Base-by-base conservation (phyloP, 2,329 filamentous ascomycete genomes). In the Colletotrichum liaoningense region DNA sequence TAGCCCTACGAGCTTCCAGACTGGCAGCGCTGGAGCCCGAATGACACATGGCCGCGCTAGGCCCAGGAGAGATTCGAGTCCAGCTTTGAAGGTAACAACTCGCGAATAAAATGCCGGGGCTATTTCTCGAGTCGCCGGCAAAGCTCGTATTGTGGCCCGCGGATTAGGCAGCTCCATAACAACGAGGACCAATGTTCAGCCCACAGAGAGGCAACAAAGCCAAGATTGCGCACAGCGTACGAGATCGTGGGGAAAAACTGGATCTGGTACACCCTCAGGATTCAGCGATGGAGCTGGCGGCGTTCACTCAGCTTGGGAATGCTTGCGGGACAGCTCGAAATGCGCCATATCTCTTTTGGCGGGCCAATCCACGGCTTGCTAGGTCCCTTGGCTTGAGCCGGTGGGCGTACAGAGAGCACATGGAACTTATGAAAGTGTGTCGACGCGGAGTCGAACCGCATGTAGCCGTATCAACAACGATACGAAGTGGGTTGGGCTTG, bases 121-220 rank as follows among this genome's bases (percentile, higher is more conserved):
- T 49, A 30, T 55, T 55, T 24, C 11, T 38, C 19, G 22, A 42
- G 42, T 49, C n/a, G 33, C 33, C 28, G 35, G 24, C 54, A 38
- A 46, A 22, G 19, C n/a, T 70, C 68, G 68, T 67, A 55, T 59
- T 60, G n/a, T 33, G 30, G 30, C 11, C 30, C 30, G 30, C 46
- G 16, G 24, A 38, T 38, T 26, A 22, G 28, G 30, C 60, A 38
- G 19, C 38, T 42, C 38, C 8, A n/a, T 11, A 49, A 30, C 28
- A 54, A n/a, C 14, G n/a, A 52, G 42, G n/a, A 30, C 24, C 46
- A 49, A 54, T 54, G 28, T 28, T 11, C 1, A 35, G n/a, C 46
- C 28, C 46, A 54, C n/a, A 33, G 38, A 38, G 52, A 54, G 28
- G 42, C 11, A 54, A 33, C 46, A 54, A 35, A 19, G 60, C 42